phyloP scores from a whole-genome alignment of 768 basidiomycete species.

The Podaxis sp. region DNA sequence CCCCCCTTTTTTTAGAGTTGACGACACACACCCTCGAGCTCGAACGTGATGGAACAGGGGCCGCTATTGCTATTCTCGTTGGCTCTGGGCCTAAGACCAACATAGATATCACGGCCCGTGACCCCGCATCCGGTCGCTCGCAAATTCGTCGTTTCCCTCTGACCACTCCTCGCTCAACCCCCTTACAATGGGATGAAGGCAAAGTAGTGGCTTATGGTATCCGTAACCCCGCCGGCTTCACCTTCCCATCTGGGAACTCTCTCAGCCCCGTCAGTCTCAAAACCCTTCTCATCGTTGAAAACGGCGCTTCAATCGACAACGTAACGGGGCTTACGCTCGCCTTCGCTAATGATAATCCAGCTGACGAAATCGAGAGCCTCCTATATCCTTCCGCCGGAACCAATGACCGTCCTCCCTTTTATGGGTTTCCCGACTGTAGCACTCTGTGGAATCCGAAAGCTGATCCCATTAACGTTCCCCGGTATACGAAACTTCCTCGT shows the following conservation, averaged over 20 bases:
- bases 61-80: slow-evolving; percentile 31
- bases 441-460: slow-evolving; percentile 43
- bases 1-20: slow-evolving; percentile 27
- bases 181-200: slow-evolving; percentile 30
- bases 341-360: slow-evolving; percentile 47
- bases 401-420: slow-evolving; percentile 23
- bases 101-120: slow-evolving; percentile 42
- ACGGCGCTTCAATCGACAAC: slow-evolving; percentile 43
- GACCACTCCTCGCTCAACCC: slow-evolving; percentile 12
- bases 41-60: slow-evolving; percentile 21
- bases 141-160: slow-evolving; percentile 36
- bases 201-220: slow-evolving; percentile 42
- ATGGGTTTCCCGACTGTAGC: slow-evolving; percentile 45
- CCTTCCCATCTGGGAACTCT: slow-evolving; percentile 26
- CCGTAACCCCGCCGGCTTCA: slow-evolving; percentile 44
- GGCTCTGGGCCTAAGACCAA: slow-evolving; percentile 38
- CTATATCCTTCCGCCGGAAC: slow-evolving; percentile 11
- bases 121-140: slow-evolving; percentile 42
- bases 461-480: slow-evolving; percentile 39
- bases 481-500: slow-evolving; percentile 28
- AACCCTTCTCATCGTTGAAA: slow-evolving; percentile 39
- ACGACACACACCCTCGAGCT: slow-evolving; percentile 43
- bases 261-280: slow-evolving; percentile 4
- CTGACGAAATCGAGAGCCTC: slow-evolving; percentile 39
- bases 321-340: slow-evolving; percentile 35